Conservation (phyloP, 306 rosid genomes). For the Betula pendula region DNA sequence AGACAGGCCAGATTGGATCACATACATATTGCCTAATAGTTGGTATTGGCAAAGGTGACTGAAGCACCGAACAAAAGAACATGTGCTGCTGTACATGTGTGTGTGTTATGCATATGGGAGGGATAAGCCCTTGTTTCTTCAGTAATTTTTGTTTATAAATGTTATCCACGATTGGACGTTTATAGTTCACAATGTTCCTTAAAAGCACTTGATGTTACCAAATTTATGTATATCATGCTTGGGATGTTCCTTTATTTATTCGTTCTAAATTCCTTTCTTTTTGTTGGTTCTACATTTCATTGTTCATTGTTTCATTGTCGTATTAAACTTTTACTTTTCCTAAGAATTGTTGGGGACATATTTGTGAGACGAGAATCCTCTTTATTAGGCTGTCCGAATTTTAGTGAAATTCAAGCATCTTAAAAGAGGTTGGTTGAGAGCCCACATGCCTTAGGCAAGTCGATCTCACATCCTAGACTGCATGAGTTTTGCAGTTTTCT, state of each 20-base stretch:
- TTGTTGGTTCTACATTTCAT: not conserved
- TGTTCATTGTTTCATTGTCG: not conserved
- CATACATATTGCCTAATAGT: conserved; percentile 5
- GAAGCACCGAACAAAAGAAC: not conserved
- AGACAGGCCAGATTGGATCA: conserved; percentile 36
- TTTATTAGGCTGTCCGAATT: no score
- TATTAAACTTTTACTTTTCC: not conserved
- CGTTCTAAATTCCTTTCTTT: not conserved
- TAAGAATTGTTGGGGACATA: not conserved
- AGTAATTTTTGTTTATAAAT: no score
- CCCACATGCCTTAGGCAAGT: no score
- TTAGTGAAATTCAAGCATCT: no score
- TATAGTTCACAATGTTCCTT: not conserved
- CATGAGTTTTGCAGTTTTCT: no score
- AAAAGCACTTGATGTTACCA: not conserved
- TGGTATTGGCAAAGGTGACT: not conserved
- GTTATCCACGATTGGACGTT: no score
- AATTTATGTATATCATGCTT: not conserved
- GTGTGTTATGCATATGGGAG: not conserved
- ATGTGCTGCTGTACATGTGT: not conserved
- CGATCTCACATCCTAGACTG: no score
- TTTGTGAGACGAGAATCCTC: not conserved
- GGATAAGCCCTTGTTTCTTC: not conserved
- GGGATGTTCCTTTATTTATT: not conserved
- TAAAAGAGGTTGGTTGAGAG: no score